Evolutionary conservation across 2,329 filamentous ascomycete species (phyloP).

Genomic region (Ophidiomyces ophidiicola): DNA sequence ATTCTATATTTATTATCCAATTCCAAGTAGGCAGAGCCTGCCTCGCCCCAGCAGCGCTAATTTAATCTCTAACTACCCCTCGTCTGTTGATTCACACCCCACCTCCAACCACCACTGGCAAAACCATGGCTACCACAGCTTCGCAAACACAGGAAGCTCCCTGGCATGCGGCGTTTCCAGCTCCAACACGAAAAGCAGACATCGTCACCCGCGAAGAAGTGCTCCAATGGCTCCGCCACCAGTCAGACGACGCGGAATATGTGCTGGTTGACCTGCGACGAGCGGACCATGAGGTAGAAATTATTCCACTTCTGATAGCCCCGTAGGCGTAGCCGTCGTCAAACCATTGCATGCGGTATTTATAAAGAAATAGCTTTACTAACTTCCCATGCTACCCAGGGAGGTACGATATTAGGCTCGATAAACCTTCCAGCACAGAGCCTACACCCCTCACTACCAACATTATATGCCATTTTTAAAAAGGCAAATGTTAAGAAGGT

Average conservation of each 20-base stretch:
- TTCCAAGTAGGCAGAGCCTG: too few relatives aligned
- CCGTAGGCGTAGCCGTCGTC: too few relatives aligned
- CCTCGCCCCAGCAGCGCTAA: not conserved
- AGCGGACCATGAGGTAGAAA: slow-evolving; percentile 37
- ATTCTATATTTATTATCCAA: too few relatives aligned
- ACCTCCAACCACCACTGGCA: not conserved
- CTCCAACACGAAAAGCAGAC: slow-evolving; percentile 19
- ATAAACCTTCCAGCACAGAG: slow-evolving; percentile 37
- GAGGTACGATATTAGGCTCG: slow-evolving; percentile 48
- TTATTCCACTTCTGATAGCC: too few relatives aligned
- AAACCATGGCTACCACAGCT: slow-evolving; percentile 1
- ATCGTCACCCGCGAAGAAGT: slow-evolving; percentile 12
- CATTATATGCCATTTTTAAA: slow-evolving; percentile 25
- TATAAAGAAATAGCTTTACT: not conserved
- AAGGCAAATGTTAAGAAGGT: slow-evolving; percentile 24
- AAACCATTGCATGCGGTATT: not conserved
- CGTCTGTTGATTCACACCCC: not conserved
- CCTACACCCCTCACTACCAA: slow-evolving; percentile 28
- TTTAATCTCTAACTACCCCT: not conserved
- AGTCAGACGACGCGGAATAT: slow-evolving; percentile 24
- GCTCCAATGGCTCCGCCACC: slow-evolving; percentile 22
- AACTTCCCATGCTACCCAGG: slow-evolving; percentile 27
- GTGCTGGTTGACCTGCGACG: slow-evolving; percentile 39
- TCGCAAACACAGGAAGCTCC: slow-evolving; percentile 18
- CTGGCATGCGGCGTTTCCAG: slow-evolving; percentile 34